Evolutionary conservation across 495 filamentous ascomycete genomes (phyloP), one percentile per base, ranked within the genome.

Genomic region (Aspergillus campestris): DNA sequence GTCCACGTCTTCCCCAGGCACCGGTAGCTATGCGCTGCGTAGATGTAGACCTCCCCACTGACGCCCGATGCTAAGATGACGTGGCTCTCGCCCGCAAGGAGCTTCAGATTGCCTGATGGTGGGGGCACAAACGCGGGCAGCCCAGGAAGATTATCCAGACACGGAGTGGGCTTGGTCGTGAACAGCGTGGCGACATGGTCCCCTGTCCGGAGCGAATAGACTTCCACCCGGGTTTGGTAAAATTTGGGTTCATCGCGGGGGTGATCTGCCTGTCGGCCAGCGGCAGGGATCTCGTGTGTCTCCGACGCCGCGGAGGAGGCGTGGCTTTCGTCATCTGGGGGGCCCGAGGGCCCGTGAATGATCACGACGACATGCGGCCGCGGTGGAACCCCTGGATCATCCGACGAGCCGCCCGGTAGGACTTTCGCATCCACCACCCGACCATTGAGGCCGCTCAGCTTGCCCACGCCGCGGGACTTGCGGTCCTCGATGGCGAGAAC

Each of bases 1-100:
- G 89, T 94, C 89, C 89, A 95, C 6, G 87, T 68, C 61, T 95
- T 95, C 6, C 83, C 89, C 31, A 89, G 69, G 53, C 86, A 94
- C 33, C 71, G 67, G 62, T 90, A 92, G 64, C 55, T 77, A 82
- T 41, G 65, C 55, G 65, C 82, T 79, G 28, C 61, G 49, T 85
- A 95, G 8, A 94, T 72, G 72, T 82, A 94, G 7, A 89, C 81
- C 61, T 95, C 89, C 8, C 89, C 89, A 40, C 86, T 94, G 11
- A 72, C 70, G 8, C 89, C 87, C 42, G 89, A 94, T 15, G 83
- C 77, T 13, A 95, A 65, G 9, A 86, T 68, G 29, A 94, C 44
- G 56, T 76, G 84, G 11, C 76, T 82, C 8, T 75, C 78, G 42
- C 81, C 78, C 2, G 80, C 77, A 53, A 80, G 77, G 24, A 95